phyloP scores from a whole-genome alignment of 345 rosid genomes.

The Jatropha curcas region DNA sequence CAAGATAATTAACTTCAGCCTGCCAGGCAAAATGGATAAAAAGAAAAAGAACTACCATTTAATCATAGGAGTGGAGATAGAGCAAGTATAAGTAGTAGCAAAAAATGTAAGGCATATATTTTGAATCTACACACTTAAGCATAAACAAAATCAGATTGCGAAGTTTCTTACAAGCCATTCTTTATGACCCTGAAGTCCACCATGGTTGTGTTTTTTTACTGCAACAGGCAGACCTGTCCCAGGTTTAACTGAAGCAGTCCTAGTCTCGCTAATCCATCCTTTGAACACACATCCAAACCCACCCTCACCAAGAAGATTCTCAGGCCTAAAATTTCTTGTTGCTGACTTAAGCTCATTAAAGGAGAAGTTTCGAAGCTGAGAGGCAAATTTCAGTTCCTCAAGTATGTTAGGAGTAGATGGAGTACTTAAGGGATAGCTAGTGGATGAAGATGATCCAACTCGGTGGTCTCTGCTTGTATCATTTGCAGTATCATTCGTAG shows the following conservation, averaged over 20 bases:
- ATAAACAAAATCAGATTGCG: not conserved
- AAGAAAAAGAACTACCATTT: not conserved
- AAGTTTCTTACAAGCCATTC: constrained; percentile 79
- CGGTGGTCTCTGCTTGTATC: constrained; percentile 25
- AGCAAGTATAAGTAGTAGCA: not conserved
- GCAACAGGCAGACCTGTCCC: constrained; percentile 93
- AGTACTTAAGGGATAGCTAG: constrained; percentile 23
- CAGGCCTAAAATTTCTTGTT: constrained; percentile 29
- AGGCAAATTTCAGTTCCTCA: constrained; percentile 23
- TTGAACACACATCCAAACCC: constrained; percentile 96
- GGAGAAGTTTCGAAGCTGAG: constrained; percentile 27
- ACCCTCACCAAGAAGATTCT: constrained; percentile 33
- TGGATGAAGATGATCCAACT: constrained; percentile 21
- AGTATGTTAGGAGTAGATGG: constrained; percentile 19
- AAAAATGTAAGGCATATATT: not conserved
- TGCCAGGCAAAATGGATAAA: not conserved
- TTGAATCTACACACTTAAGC: not conserved
- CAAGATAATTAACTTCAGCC: constrained; percentile 33
- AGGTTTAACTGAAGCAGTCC: constrained; percentile 89
- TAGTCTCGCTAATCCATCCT: constrained; percentile 92
- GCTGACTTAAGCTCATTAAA: constrained; percentile 28
- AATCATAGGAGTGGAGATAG: constrained; percentile 1
- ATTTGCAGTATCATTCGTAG: constrained; percentile 27
- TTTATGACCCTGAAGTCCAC: constrained; percentile 97
- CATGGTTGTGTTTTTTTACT: constrained; percentile 81